Conservation (phyloP, 768 basidiomycete species). For the Royoungia palumana region DNA sequence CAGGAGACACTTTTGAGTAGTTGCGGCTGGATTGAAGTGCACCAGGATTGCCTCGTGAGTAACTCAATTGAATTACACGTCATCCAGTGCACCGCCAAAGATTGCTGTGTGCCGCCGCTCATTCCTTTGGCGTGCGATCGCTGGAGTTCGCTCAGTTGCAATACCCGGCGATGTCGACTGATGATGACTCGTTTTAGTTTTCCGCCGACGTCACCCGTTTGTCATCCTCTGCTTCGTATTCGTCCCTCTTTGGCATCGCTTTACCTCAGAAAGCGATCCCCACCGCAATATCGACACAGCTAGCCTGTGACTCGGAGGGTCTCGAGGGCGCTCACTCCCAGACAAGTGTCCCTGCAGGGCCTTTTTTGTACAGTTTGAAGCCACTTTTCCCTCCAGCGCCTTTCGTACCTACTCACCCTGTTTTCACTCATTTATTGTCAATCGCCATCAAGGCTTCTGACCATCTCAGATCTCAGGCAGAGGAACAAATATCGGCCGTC, state of each 20-base stretch:
- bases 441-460: conserved; percentile 56
- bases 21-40: conserved; percentile 72
- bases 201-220: conserved; percentile 22
- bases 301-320: conserved; percentile 19
- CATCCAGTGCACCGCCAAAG: background rate
- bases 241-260: conserved; percentile 43
- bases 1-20: conserved; percentile 64
- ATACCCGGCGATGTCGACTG: conserved; percentile 14
- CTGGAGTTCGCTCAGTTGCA: background rate
- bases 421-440: conserved; percentile 61
- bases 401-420: conserved; percentile 70
- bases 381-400: conserved; percentile 73
- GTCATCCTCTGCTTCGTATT: conserved; percentile 43
- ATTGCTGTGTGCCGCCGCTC: conserved; percentile 3
- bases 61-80: background rate
- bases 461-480: conserved; percentile 51
- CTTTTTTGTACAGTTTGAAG: conserved; percentile 51
- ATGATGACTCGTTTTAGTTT: conserved; percentile 20
- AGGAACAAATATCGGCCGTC: conserved; percentile 53
- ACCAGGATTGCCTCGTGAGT: conserved; percentile 66
- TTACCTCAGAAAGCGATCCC: conserved; percentile 31
- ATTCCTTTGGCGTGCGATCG: background rate
- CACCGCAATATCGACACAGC: conserved; percentile 26
- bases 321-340: conserved; percentile 26
- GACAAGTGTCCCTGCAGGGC: conserved; percentile 18